phyloP scores from a whole-genome alignment of 208 protist genomes.

The Trypanosoma scelopori region DNA sequence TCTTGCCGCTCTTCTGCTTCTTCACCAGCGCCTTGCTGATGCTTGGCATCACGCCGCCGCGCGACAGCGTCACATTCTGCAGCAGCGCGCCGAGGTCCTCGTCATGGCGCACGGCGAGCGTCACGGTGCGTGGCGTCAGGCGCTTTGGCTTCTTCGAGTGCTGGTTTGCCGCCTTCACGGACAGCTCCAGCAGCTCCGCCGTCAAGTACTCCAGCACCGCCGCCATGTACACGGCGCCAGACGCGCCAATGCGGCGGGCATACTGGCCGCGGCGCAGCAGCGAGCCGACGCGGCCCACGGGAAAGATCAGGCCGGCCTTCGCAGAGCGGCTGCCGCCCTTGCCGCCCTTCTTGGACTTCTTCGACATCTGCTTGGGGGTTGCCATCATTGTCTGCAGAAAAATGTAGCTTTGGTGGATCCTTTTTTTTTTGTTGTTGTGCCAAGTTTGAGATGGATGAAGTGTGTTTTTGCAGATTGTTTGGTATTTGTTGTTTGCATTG shows the following conservation, averaged over 20 bases:
- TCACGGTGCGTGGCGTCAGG: slow-evolving; percentile 73
- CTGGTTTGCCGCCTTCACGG: slow-evolving; percentile 76
- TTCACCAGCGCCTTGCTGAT: slow-evolving; percentile 76
- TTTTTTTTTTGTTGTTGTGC: too few species aligned
- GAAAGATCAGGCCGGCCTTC: slow-evolving; percentile 98
- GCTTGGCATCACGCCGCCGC: slow-evolving; percentile 80
- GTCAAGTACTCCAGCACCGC: slow-evolving; percentile 99
- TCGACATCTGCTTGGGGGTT: slow-evolving; percentile 54
- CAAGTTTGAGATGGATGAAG: too few species aligned
- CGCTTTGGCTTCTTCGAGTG: slow-evolving; percentile 65
- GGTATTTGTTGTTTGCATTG: too few species aligned
- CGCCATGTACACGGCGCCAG: slow-evolving; percentile 98
- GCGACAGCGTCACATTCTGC: slow-evolving; percentile 75
- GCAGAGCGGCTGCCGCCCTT: slow-evolving; percentile 87
- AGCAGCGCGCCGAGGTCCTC: slow-evolving; percentile 67
- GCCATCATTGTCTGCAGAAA: slow-evolving; percentile 33
- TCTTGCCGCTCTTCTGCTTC: slow-evolving; percentile 78
- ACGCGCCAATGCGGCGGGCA: slow-evolving; percentile 95
- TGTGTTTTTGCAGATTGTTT: too few species aligned
- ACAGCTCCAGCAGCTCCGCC: slow-evolving; percentile 83
- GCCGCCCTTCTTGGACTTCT: slow-evolving; percentile 77
- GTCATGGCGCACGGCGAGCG: slow-evolving; percentile 79
- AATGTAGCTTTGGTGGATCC: too few species aligned
- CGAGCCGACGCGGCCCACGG: slow-evolving; percentile 97
- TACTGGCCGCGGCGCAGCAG: slow-evolving; percentile 96